These are phyloP conservation scores for Coccomyxa sp. DNA, from an alignment of 139 green algal species.

Conservation along the genomic window DNA sequence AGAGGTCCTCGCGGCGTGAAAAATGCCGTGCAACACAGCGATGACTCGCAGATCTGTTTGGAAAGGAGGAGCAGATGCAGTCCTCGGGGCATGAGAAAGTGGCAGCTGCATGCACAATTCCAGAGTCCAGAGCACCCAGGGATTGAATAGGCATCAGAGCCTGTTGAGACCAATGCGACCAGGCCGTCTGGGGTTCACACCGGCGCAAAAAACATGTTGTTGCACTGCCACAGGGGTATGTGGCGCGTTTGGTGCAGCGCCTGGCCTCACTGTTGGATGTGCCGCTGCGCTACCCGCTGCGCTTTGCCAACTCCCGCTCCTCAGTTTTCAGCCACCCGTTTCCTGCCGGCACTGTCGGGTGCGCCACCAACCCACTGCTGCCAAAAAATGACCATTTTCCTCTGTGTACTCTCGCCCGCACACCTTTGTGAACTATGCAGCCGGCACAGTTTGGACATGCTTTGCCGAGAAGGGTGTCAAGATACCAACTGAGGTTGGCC, in stretches of 20 bases:
- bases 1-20: too few relatives aligned
- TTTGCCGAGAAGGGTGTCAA: not conserved
- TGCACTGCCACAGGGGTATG: constrained; percentile 13
- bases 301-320: constrained; percentile 31
- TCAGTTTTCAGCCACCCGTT: constrained; percentile 31
- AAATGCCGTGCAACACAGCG: too few relatives aligned
- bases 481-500: not conserved
- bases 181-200: not conserved
- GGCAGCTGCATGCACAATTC: too few relatives aligned
- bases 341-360: constrained; percentile 18
- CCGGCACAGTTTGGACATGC: not conserved
- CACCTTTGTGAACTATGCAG: not conserved
- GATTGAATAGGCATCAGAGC: too few relatives aligned
- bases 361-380: not conserved
- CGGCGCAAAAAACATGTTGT: not conserved
- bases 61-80: too few relatives aligned
- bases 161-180: too few relatives aligned
- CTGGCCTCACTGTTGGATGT: constrained; percentile 49
- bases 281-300: constrained; percentile 58
- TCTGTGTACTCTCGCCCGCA: not conserved
- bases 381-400: not conserved
- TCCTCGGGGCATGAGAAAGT: too few relatives aligned
- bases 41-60: too few relatives aligned
- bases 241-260: constrained; percentile 32
- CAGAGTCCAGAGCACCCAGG: too few relatives aligned